Conservation (phyloP, 2,329 filamentous ascomycete genomes). For the Diaporthe citriasiana region DNA sequence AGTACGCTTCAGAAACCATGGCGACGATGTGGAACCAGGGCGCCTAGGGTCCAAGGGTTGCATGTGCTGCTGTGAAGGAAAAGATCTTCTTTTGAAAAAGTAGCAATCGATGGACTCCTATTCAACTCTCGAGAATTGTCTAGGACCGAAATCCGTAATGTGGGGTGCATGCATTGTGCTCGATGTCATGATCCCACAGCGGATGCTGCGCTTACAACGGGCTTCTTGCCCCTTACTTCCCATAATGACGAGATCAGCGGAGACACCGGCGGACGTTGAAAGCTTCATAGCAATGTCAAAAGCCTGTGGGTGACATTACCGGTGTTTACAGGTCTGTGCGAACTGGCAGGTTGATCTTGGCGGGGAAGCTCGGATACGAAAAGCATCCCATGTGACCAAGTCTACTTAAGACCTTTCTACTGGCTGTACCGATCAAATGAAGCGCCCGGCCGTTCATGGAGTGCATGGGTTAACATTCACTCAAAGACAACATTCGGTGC, state of each 20-base stretch:
- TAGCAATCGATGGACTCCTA: not conserved
- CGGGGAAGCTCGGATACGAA: slow-evolving; percentile 26
- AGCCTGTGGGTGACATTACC: slow-evolving; percentile 12
- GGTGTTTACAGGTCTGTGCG: not conserved
- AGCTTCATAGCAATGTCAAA: slow-evolving; percentile 6
- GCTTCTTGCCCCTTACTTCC: slow-evolving; percentile 1
- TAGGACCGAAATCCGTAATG: not conserved
- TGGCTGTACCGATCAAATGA: not conserved
- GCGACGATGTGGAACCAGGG: not conserved
- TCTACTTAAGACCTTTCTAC: not conserved
- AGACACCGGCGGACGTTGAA: not conserved
- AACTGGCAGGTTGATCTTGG: slow-evolving; percentile 1
- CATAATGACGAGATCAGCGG: not conserved
- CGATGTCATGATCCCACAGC: not conserved
- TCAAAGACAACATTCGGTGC: not conserved
- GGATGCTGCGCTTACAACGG: not conserved
- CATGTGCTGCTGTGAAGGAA: not conserved
- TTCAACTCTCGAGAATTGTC: not conserved
- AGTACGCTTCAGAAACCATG: slow-evolving; percentile 29
- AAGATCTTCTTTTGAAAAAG: not conserved
- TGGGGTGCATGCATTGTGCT: not conserved
- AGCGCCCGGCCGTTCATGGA: not conserved
- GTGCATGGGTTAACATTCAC: not conserved
- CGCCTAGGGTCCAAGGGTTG: not conserved
- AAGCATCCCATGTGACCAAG: not conserved